Evolutionary conservation across 129 eudicot species (phyloP).

Genomic region (Centaurea solstitialis): DNA sequence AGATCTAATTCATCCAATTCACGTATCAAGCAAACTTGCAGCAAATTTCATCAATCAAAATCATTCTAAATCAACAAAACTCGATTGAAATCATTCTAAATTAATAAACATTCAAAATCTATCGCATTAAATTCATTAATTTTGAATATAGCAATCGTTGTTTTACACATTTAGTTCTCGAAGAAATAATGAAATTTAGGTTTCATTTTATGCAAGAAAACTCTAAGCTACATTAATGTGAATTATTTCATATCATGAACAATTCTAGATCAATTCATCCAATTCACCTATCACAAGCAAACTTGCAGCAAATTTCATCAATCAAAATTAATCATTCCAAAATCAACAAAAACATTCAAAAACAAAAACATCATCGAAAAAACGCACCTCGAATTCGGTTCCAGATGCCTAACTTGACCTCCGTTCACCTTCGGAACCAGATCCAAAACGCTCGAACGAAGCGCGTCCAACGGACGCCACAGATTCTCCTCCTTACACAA

Average conservation of each 20-base stretch:
- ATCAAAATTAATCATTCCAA: background rate
- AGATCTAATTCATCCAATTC: background rate
- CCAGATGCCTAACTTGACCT: slow-evolving; percentile 57
- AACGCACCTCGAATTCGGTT: slow-evolving; percentile 68
- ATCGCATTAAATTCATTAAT: background rate
- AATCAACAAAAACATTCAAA: background rate
- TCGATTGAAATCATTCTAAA: background rate
- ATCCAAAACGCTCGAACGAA: slow-evolving; percentile 48
- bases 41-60: background rate
- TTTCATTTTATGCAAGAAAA: background rate
- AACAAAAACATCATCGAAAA: background rate
- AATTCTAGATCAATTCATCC: background rate
- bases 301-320: background rate
- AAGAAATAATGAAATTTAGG: background rate
- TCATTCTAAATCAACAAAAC: too few species aligned
- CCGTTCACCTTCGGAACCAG: slow-evolving; percentile 45
- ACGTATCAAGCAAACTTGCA: background rate
- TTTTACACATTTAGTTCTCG: background rate
- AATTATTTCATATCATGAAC: background rate
- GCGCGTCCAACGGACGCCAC: slow-evolving; percentile 53
- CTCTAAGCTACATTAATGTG: background rate
- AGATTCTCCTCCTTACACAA: slow-evolving; percentile 59
- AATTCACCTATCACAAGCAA: background rate
- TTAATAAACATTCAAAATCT: background rate
- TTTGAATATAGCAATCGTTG: background rate